These are phyloP conservation scores for Diaporthe sp. DNA, from an alignment of 2,329 filamentous ascomycete genomes.

Conservation along the genomic window DNA sequence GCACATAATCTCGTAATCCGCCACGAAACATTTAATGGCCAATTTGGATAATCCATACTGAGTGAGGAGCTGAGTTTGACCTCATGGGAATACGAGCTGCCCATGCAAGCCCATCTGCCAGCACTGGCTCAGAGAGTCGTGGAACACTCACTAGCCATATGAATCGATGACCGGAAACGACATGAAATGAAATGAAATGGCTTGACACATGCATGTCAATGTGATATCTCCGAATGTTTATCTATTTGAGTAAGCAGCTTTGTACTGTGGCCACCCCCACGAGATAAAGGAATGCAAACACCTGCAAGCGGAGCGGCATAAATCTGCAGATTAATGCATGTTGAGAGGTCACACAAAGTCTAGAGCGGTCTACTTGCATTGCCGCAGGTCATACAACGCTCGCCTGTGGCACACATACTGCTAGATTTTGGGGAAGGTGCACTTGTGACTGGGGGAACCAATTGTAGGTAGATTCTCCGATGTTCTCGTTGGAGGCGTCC, in stretches of 20 bases:
- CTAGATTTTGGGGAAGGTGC: not conserved
- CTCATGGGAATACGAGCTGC: no score
- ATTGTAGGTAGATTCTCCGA: not conserved
- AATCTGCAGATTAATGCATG: not conserved
- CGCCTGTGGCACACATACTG: not conserved
- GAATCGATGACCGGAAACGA: not conserved
- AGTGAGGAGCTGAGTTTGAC: not conserved
- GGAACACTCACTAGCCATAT: not conserved
- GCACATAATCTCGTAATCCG: not conserved
- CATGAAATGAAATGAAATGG: not conserved
- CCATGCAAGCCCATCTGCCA: not conserved
- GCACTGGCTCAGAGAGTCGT: not conserved
- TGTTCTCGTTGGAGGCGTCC: not conserved
- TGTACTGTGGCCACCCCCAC: not conserved
- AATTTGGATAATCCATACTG: not conserved
- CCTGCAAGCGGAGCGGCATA: not conserved
- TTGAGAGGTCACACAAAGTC: not conserved
- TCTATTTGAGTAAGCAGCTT: not conserved
- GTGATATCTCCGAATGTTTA: not conserved
- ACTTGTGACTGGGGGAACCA: slow-evolving; percentile 1
- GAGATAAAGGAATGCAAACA: not conserved
- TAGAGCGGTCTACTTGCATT: not conserved
- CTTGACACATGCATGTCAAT: not conserved
- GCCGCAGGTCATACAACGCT: not conserved
- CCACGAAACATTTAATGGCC: not conserved